phyloP scores from a whole-genome alignment of 2,329 filamentous ascomycete species.

The Helotiales sp. region DNA sequence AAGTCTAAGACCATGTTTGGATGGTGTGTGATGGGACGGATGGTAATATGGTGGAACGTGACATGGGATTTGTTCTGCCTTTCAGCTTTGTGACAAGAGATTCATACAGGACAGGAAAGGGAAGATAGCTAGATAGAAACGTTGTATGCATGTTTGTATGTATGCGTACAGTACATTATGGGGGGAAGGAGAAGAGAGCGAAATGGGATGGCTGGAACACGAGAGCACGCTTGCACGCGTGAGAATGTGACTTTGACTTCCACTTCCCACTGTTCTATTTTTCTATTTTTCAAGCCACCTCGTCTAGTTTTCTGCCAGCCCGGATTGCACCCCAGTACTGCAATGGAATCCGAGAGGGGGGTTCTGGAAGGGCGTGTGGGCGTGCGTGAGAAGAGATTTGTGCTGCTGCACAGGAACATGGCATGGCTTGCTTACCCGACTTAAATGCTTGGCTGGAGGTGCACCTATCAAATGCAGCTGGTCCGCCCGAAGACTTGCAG shows the following conservation, averaged over 20 bases:
- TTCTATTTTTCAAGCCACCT: too few species aligned
- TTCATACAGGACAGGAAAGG: background rate
- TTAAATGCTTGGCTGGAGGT: background rate
- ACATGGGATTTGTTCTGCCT: background rate
- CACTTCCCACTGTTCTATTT: background rate
- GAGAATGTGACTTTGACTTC: background rate
- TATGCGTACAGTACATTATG: background rate
- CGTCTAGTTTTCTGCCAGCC: background rate
- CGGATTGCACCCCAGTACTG: background rate
- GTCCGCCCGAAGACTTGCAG: background rate
- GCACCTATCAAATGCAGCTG: background rate
- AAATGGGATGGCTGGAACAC: background rate
- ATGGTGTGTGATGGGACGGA: background rate
- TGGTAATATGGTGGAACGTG: conserved; percentile 1
- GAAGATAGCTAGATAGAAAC: background rate
- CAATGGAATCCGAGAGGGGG: background rate
- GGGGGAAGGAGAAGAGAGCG: background rate
- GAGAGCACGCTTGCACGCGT: background rate
- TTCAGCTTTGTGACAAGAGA: background rate
- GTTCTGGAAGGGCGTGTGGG: background rate
- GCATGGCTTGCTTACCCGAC: background rate
- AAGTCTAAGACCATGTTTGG: background rate
- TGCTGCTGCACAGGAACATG: background rate
- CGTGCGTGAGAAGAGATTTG: too few species aligned
- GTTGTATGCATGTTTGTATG: background rate